phyloP scores from a whole-genome alignment of 345 rosid genomes.

The Linum trigynum region DNA sequence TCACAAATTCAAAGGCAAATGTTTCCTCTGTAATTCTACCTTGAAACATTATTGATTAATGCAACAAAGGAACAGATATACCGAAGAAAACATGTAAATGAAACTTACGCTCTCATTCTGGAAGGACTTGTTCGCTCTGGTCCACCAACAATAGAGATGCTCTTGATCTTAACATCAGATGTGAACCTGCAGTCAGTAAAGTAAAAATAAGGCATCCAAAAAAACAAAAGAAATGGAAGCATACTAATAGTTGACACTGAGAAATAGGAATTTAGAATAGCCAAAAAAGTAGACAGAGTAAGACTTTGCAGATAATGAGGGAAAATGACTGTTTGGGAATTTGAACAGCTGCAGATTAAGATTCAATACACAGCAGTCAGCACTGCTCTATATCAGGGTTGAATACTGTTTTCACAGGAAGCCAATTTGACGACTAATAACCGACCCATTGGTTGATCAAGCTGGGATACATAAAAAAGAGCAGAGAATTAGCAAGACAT shows the following conservation, averaged over 20 bases:
- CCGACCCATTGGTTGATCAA: not conserved
- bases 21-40: not conserved
- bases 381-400: too few relatives aligned
- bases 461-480: not conserved
- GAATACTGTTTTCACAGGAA: too few relatives aligned
- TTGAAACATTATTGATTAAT: not conserved
- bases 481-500: constrained; percentile 19
- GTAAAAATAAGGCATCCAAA: not conserved
- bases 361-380: too few relatives aligned
- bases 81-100: not conserved
- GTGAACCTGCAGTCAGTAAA: constrained; percentile 52
- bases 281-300: not conserved
- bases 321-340: not conserved
- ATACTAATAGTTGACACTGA: not conserved
- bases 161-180: constrained; percentile 90
- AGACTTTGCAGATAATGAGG: not conserved
- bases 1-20: not conserved
- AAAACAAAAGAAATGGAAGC: not conserved
- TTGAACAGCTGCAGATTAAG: not conserved
- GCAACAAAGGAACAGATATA: not conserved
- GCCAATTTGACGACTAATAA: too few relatives aligned
- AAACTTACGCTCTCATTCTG: constrained; percentile 84
- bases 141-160: constrained; percentile 86
- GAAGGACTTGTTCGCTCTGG: constrained; percentile 92
- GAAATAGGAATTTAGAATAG: not conserved